Evolutionary conservation across 2,329 filamentous ascomycete species (phyloP), one percentile per base, ranked within the genome.

Genomic region (Aaosphaeria arxii): DNA sequence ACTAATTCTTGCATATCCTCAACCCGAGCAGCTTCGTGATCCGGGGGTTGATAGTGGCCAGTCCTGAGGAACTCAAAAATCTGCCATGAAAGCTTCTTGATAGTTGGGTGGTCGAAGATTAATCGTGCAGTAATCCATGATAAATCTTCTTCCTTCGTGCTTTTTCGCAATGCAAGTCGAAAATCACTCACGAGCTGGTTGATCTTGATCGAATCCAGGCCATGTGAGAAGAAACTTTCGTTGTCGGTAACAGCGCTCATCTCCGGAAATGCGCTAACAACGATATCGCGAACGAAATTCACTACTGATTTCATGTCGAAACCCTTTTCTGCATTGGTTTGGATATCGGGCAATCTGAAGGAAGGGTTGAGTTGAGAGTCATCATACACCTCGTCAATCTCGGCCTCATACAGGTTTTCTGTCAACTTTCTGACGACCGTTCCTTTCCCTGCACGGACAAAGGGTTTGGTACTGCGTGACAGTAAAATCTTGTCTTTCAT

Each of bases 381-480:
- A 4, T 47, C 44, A 28, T 59, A 64, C 4, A 64, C 13, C 3
- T 48, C 55, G 4, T 58, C 49, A 6, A 65, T 61, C 41, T 67
- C 62, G 1, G 49, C 24, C n/a, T 55, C 42, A 32, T 63, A 67
- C 0, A 56, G 38, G 11, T 38, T 28, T 6, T 56, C 53, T 1
- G 57, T 63, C 24, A 61, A 50, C 5, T 50, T 57, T 11, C 65
- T 50, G 28, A 58, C 53, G 11, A 59, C 45, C 0, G 58, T 59
- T 0, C 63, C 66, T 31, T 67, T 69, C 0, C 54, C 61, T 6
- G 61, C 53, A 3, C 56, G 52, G 4, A 44, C 13, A 40, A 56
- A 56, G 2, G 53, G 51, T 17, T 52, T 54, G 1, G 50, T 7
- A 3, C 46, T 36, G 6, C 40, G 45, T 2, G 59, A 42, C 6